Evolutionary conservation across 345 rosid genomes (phyloP), one percentile per base, ranked within the genome.

Genomic region (Corymbia maculata): DNA sequence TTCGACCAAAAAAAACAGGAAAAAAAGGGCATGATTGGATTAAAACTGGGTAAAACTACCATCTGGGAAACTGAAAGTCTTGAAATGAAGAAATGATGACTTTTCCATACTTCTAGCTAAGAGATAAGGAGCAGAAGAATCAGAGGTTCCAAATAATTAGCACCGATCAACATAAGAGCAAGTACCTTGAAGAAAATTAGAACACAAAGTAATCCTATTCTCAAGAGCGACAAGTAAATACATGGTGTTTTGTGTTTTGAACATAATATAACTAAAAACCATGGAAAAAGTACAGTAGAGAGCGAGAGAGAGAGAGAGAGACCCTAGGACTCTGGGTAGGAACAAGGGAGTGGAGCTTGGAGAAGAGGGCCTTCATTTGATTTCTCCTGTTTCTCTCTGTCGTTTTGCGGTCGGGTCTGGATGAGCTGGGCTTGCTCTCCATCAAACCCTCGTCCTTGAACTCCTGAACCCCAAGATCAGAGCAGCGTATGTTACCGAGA

Each of bases 321-420:
- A 90, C 55, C 88, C 85, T 61, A 24, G 86, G 92, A 93, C 82
- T 87, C 85, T 90, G 91, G 84, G 85, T 94, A 24, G 94, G 94
- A 12, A 95, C 88, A 53, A 95, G 94, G 79, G 96, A 92, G 70
- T 89, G 87, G 90, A 95, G 98, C 79, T 89, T 57, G 91, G 92
- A 87, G 91, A 90, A 92, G 66, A 95, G 95, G 79, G 86, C 86
- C 89, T 93, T 95, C 98, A 94, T 94, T 68, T 93, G 95, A 90
- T 89, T 93, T 88, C 98, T 95, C 85, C 98, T 88, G 44, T 94
- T 94, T 87, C 91, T 94, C 85, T 95, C 98, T 2, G 91, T 86
- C 21, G 93, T 89, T 88, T 94, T 95, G 75, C 96, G 91, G 66
- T 95, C 95, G 32, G 91, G 75, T 90, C 90, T 91, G n/a, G 94